These are phyloP conservation scores for Aspergillus clavatus DNA, from an alignment of 2,329 filamentous ascomycete species.

Conservation along the genomic window DNA sequence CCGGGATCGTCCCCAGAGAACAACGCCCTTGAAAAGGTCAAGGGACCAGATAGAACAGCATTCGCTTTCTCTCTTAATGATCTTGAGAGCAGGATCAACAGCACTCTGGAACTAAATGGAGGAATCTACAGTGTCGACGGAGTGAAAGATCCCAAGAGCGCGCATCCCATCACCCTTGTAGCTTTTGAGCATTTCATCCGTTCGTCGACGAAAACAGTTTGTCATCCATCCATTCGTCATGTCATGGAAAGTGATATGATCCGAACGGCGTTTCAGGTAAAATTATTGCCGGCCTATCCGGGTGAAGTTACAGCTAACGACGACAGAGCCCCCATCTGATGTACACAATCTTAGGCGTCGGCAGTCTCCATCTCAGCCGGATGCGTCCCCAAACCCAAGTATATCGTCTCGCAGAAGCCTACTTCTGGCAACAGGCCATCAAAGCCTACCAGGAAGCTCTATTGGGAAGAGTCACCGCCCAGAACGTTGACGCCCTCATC, in stretches of 20 bases:
- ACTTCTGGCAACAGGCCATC: constrained; percentile 29
- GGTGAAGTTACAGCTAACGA: background rate
- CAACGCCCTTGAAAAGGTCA: background rate
- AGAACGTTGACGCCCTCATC: constrained; percentile 24
- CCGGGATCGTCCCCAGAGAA: too few species aligned
- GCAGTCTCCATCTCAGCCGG: constrained; percentile 25
- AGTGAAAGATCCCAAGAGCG: background rate
- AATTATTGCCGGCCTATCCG: too few species aligned
- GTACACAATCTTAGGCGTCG: constrained; percentile 28
- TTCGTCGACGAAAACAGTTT: constrained; percentile 11
- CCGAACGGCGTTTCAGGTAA: constrained; percentile 16
- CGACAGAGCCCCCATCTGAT: constrained; percentile 25
- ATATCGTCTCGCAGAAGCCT: constrained; percentile 20
- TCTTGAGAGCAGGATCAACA: constrained; percentile 12
- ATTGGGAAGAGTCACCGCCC: constrained; percentile 9
- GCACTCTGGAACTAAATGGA: constrained; percentile 5
- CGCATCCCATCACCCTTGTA: constrained; percentile 7
- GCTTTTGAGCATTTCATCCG: constrained; percentile 22
- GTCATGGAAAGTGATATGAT: constrained; percentile 25
- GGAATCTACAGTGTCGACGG: background rate
- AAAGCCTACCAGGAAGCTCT: constrained; percentile 24
- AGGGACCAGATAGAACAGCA: background rate
- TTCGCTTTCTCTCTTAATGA: constrained; percentile 17
- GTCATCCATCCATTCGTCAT: constrained; percentile 9
- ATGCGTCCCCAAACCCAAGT: constrained; percentile 14